Percentiles rank a stretch among this genome's conserved stretches.
Evolutionary conservation across 2,329 filamentous ascomycete species (phyloP).

Genomic region (Daldinia sp.): DNA sequence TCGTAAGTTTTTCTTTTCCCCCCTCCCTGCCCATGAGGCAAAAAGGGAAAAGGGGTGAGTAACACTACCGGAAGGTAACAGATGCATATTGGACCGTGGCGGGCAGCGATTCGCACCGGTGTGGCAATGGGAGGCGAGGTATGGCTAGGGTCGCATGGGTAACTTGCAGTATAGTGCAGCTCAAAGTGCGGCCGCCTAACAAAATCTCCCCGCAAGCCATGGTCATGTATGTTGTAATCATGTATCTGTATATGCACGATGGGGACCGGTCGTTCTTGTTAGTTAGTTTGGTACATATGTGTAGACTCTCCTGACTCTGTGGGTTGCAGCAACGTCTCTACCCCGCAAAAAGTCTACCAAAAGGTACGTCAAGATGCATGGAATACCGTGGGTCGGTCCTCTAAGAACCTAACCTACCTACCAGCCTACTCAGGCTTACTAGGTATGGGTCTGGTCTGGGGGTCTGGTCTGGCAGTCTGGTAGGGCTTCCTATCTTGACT

Average conservation of each 20-base stretch:
- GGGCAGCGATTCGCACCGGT: slow-evolving; percentile 35
- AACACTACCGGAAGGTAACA: slow-evolving; percentile 22
- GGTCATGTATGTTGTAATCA: background rate
- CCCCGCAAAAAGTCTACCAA: slow-evolving; percentile 33
- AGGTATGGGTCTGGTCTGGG: slow-evolving; percentile 17
- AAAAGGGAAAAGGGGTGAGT: slow-evolving; percentile 3
- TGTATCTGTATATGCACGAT: slow-evolving; percentile 28
- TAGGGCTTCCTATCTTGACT: slow-evolving; percentile 17
- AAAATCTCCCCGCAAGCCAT: slow-evolving; percentile 7
- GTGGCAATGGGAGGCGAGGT: slow-evolving; percentile 26
- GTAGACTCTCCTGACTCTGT: background rate
- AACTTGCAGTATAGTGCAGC: slow-evolving; percentile 31
- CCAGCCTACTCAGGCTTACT: slow-evolving; percentile 5
- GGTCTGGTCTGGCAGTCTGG: too few species aligned
- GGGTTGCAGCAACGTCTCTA: slow-evolving; percentile 32
- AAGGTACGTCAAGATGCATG: slow-evolving; percentile 38
- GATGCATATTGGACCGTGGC: slow-evolving; percentile 20
- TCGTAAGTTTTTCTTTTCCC: slow-evolving; percentile 6
- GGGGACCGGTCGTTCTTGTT: slow-evolving; percentile 11
- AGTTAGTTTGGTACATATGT: slow-evolving; percentile 17
- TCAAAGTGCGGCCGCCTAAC: slow-evolving; percentile 15
- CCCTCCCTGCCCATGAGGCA: background rate
- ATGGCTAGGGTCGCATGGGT: slow-evolving; percentile 34
- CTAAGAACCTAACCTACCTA: too few species aligned
- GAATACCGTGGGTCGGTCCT: slow-evolving; percentile 10